Percentiles rank a stretch among this genome's conserved stretches.
phyloP scores from a whole-genome alignment of 1,284 basidiomycete genomes.

The Xerocomus amazonicus region DNA sequence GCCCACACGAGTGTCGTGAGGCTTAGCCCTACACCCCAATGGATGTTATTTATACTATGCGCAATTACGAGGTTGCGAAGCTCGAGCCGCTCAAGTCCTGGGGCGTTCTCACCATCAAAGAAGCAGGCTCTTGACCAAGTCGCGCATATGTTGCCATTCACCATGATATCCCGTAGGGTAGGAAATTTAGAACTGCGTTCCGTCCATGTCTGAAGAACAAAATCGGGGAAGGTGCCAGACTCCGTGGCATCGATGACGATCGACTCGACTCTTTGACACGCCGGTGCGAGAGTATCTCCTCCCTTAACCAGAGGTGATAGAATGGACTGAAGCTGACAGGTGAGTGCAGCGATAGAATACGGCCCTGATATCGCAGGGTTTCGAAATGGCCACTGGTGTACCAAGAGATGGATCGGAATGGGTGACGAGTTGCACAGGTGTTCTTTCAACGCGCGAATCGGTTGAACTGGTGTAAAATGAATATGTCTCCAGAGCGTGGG shows the following conservation, averaged over 20 bases:
- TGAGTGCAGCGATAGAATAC: constrained; percentile 14
- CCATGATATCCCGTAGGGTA: constrained; percentile 3
- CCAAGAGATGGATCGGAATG: constrained; percentile 12
- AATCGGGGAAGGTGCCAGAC: constrained; percentile 14
- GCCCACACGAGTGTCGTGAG: constrained; percentile 25
- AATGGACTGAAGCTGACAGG: constrained; percentile 19
- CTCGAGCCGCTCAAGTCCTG: constrained; percentile 14
- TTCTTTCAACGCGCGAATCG: constrained; percentile 11
- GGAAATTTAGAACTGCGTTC: constrained; percentile 12
- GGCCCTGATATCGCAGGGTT: neutral
- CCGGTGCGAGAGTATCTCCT: constrained; percentile 2
- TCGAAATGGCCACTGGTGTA: constrained; percentile 23
- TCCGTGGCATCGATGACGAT: constrained; percentile 15
- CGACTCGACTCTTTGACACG: constrained; percentile 14
- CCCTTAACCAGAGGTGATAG: constrained; percentile 4
- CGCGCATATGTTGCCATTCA: constrained; percentile 18
- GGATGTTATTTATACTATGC: constrained; percentile 3
- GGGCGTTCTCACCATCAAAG: constrained; percentile 19
- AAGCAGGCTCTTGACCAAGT: constrained; percentile 21
- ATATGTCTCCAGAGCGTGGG: constrained; percentile 22
- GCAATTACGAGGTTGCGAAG: constrained; percentile 19
- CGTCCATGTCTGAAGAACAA: constrained; percentile 18
- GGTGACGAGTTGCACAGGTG: constrained; percentile 17
- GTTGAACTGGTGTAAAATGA: constrained; percentile 15
- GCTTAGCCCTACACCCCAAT: constrained; percentile 13